phyloP scores from a whole-genome alignment of 257 asterid genomes.

The Fraxinus pennsylvanica region DNA sequence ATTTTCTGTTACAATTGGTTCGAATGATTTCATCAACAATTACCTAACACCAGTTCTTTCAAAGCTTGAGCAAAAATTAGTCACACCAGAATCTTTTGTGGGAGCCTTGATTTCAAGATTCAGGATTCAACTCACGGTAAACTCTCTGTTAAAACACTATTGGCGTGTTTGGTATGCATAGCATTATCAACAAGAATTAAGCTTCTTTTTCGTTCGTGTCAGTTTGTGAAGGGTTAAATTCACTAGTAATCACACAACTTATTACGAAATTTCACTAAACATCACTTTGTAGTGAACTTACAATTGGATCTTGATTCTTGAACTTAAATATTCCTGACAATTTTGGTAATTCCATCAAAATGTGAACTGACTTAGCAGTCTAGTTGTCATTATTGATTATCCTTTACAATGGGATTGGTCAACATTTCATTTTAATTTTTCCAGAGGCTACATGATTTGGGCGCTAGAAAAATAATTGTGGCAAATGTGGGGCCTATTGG shows the following conservation, averaged over 20 bases:
- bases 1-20: slow-evolving; percentile 63
- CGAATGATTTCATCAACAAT: slow-evolving; percentile 84
- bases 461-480: slow-evolving; percentile 52
- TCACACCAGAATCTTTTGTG: slow-evolving; percentile 55
- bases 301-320: no score
- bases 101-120: slow-evolving; percentile 59
- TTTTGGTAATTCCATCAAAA: no score
- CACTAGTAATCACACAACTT: neutral
- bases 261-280: no score
- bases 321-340: no score
- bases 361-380: no score
- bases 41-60: slow-evolving; percentile 53
- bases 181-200: no score
- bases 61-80: slow-evolving; percentile 33
- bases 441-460: slow-evolving; percentile 71
- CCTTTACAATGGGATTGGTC: neutral
- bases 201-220: no score
- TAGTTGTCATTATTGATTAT: neutral
- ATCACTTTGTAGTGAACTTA: no score
- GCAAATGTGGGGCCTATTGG: slow-evolving; percentile 84
- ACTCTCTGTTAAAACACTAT: neutral
- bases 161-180: neutral
- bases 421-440: neutral
- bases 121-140: slow-evolving; percentile 58
- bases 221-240: neutral